Evolutionary conservation across 257 asterid genomes (phyloP), one percentile per base, ranked within the genome.

Genomic region (Fraxinus excelsior): DNA sequence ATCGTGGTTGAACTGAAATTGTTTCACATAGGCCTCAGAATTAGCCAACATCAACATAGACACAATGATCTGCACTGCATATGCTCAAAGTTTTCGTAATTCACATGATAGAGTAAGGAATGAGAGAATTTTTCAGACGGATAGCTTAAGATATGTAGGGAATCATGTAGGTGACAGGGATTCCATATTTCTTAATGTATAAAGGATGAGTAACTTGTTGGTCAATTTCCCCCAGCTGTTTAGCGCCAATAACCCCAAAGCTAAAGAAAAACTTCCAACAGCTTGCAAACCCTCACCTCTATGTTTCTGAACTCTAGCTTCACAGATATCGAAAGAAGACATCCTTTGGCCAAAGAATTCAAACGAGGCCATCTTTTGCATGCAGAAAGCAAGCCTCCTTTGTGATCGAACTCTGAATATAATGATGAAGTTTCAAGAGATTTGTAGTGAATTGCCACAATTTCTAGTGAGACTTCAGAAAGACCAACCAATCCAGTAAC

Each of bases 181-280:
- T 18, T 16, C 16, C 19, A 49, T 49, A 49, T 49, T 49, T 49
- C 8, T 49, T 16, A 49, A 49, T n/a, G 18, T 12, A 49, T 49
- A 49, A 4, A 13, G 21, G 67, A 68, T 72, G 67, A 62, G 18
- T 28, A 34, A 92, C 97, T 85, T 92, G 96, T 92, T 97, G 0
- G 97, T 94, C 84, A 94, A 88, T 83, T 82, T 91, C 85, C 87
- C 93, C 79, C 88, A 92, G 83, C 92, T 85, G 88, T 86, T 84
- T 56, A 94, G 80, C 75, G 90, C 94, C 90, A 94, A 75, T 67
- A 85, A 81, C 88, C 89, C 98, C 89, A 94, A 80, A 0, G 80
- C 76, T 75, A 74, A 80, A 86, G 96, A 94, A 78, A 80, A 86
- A 74, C 49, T 13, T 64, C 94, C 96, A 82, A 91, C 89, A 46